These are phyloP conservation scores for Saccharomycopsis oosterbeekiorum DNA, from an alignment of 805 yeast genomes.

Conservation along the genomic window DNA sequence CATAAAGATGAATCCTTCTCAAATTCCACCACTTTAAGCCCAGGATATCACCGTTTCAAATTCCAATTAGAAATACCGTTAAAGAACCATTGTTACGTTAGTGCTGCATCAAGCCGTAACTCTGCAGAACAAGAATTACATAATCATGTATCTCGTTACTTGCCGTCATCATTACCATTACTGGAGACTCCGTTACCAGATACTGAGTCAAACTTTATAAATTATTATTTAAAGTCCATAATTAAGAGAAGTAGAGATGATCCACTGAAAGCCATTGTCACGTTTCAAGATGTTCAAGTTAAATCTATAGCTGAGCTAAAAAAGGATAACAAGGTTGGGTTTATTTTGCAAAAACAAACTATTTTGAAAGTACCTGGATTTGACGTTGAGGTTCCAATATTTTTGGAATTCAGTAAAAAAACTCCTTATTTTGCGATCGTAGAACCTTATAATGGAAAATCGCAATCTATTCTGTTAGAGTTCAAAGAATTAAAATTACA, in stretches of 20 bases:
- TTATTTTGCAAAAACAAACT: background rate
- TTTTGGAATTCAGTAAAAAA: background rate
- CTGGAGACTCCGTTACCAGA: background rate
- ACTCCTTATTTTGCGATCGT: background rate
- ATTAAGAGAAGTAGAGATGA: constrained; percentile 1
- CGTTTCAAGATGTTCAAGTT: background rate
- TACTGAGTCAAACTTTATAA: background rate
- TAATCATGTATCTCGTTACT: constrained; percentile 8
- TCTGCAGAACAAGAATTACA: constrained; percentile 3
- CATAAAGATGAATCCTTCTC: background rate
- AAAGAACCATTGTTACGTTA: constrained; percentile 15
- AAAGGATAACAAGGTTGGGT: background rate
- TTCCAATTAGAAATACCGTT: constrained; percentile 14
- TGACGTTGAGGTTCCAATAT: background rate
- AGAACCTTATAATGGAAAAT: background rate
- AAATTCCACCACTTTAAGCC: constrained; percentile 5
- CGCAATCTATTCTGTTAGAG: background rate
- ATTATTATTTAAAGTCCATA: constrained; percentile 15
- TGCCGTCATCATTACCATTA: constrained; percentile 10
- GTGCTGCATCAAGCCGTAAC: background rate
- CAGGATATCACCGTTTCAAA: constrained; percentile 12
- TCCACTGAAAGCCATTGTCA: background rate
- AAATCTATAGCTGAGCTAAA: background rate
- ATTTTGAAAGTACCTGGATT: background rate
- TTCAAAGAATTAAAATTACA: background rate